Evolutionary conservation across 345 rosid genomes (phyloP), one percentile per base, ranked within the genome.

Genomic region (Gynandropsis gynandra): DNA sequence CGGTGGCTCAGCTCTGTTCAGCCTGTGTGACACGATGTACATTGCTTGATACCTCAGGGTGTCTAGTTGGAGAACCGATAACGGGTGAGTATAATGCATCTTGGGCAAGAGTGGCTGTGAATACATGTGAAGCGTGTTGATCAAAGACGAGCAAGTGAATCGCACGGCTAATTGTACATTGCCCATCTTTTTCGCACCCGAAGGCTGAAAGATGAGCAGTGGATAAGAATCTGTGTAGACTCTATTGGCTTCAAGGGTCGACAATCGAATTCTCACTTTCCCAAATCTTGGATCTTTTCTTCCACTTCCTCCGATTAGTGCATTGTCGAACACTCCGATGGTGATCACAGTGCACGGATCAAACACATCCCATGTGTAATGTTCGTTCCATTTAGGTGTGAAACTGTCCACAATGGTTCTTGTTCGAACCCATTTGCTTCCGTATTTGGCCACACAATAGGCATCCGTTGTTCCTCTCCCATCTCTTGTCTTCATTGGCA

Each of bases 381-480:
- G 97, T 73, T 86, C 97, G 42, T 89, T 89, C 97, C 97, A 89
- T 63, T 63, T 76, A 49, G 97, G 97, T 15, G 57, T 69, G 40
- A 80, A 78, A 72, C 74, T 83, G 67, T 89, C 95, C 0, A 80
- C 76, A 42, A 89, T 86, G 5, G 97, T 86, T 50, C 97, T 74
- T 8, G 97, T 89, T 12, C 97, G 79, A 47, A 89, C 63, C 97
- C 97, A 89, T 65, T 89, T 89, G 73, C 81, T 95, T 14, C 97
- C 97, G 46, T 89, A 89, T 54, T 89, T 89, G 2, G 97, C 97
- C 35, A 83, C 97, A 63, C 97, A 89, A 54, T 83, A 89, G 7
- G 97, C 90, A 71, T 89, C 97, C 0, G 95, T 83, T 17, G 82
- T 72, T 48, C 84, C 86, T 33, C 81, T 74, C 42, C 66, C 67